phyloP scores from a whole-genome alignment of 768 basidiomycete genomes.

The Russula brevipes region DNA sequence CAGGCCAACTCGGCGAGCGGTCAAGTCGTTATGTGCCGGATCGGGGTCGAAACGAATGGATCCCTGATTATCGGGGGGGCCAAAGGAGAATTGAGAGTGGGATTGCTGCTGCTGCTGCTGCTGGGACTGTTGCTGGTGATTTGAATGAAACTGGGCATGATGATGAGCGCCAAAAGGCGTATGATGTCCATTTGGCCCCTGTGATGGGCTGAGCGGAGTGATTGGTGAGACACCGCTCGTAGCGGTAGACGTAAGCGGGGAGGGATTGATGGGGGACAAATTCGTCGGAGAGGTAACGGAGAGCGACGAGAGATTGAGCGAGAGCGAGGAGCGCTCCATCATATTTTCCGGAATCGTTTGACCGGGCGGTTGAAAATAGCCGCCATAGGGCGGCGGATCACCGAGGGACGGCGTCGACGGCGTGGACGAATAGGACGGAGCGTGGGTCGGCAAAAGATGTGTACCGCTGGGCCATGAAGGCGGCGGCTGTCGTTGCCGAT shows the following conservation, averaged over 20 bases:
- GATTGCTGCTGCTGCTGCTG: constrained; percentile 27
- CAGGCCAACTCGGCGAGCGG: constrained; percentile 36
- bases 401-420: constrained; percentile 23
- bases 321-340: constrained; percentile 39
- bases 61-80: constrained; percentile 32
- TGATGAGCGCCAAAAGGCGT: constrained; percentile 41
- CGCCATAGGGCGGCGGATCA: constrained; percentile 25
- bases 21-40: constrained; percentile 29
- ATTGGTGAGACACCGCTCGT: constrained; percentile 38
- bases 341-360: constrained; percentile 28
- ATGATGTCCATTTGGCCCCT: constrained; percentile 39
- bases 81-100: constrained; percentile 46
- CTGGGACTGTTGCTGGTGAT: constrained; percentile 4
- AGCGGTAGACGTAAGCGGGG: constrained; percentile 36
- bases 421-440: constrained; percentile 21
- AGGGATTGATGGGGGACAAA: constrained; percentile 56
- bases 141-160: constrained; percentile 37
- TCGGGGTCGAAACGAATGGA: constrained; percentile 33
- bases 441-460: constrained; percentile 26
- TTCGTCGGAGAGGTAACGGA: constrained; percentile 62
- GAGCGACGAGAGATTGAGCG: constrained; percentile 64
- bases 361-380: constrained; percentile 24
- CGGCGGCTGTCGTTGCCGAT: constrained; percentile 30
- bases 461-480: constrained; percentile 26
- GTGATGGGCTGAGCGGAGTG: constrained; percentile 57